phyloP scores from a whole-genome alignment of 2,329 filamentous ascomycete species.

The Fusarium pininemorale region DNA sequence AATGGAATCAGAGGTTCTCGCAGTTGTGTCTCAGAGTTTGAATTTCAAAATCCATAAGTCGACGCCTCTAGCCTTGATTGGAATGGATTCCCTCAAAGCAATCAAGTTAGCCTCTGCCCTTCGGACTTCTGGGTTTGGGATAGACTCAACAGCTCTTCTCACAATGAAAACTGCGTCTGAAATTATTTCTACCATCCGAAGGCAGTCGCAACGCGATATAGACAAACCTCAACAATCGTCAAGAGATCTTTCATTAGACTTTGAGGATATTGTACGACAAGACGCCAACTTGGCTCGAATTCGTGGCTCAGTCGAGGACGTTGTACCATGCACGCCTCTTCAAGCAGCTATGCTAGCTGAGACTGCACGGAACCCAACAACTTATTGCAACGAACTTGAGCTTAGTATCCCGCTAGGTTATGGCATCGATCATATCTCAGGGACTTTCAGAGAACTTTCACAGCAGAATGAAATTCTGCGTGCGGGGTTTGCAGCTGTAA shows the following conservation, averaged over 20 bases:
- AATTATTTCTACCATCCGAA: conserved; percentile 33
- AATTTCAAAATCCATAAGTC: conserved; percentile 47
- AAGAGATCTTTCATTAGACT: conserved; percentile 24
- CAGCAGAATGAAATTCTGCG: conserved; percentile 73
- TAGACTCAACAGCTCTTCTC: conserved; percentile 71
- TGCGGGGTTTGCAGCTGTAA: conserved; percentile 73
- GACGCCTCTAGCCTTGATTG: conserved; percentile 60
- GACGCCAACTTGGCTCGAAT: conserved; percentile 27
- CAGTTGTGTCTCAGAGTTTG: conserved; percentile 54
- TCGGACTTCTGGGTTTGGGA: conserved; percentile 61
- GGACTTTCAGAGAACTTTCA: conserved; percentile 61
- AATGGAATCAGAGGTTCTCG: conserved; percentile 47
- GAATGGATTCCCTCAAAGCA: conserved; percentile 69
- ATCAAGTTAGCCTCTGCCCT: conserved; percentile 69
- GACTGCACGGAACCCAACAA: conserved; percentile 64
- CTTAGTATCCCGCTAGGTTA: conserved; percentile 61
- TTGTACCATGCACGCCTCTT: conserved; percentile 74
- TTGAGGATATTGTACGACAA: conserved; percentile 27
- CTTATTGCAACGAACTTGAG: conserved; percentile 83
- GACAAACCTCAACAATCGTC: background rate
- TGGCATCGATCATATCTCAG: conserved; percentile 51
- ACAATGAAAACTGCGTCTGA: conserved; percentile 57
- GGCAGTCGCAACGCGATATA: background rate
- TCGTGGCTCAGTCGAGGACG: conserved; percentile 47
- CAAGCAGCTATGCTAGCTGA: conserved; percentile 85